Evolutionary conservation across 495 filamentous ascomycete genomes (phyloP), one percentile per base, ranked within the genome.

Genomic region (Pseudevernia furfuracea): DNA sequence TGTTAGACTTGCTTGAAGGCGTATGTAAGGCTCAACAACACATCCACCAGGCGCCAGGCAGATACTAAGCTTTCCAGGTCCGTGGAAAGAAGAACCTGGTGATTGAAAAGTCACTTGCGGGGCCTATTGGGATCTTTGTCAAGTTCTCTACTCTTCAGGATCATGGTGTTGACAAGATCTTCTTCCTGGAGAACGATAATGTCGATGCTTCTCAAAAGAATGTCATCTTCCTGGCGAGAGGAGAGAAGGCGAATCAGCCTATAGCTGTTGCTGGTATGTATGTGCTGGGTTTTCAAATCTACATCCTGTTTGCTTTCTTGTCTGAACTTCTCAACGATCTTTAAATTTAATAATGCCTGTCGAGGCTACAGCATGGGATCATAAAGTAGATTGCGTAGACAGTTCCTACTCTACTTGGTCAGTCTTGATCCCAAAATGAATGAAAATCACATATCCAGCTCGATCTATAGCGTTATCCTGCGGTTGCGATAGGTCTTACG

Each of bases 61-160:
- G 70, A 74, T 73, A 71, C 67, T 65, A 64, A 71, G 65, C 58
- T 57, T 58, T 36, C 48, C 71, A 98, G 94, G 89, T 96, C 66
- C 87, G 91, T 73, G 95, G 95, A 63, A 97, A 97, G 85, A 99
- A 99, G 81, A 96, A 96, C 76, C 82, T 99, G 66, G 88, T 97
- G 61, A 87, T 97, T 71, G 92, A 97, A 73, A 88, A 90, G 75
- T 83, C 87, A 70, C 82, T 99, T 69, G 91, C 92, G 67, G 92
- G 92, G 44, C 89, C 91, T 41, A 82, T 99, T 59, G 90, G 91
- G 58, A 82, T 95, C 62, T 87, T 97, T 71, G 89, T 95, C 77
- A 97, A 96, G 73, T 94, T 96, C 71, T 96, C 95, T 19, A 83
- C 84, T 53, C 82, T 91, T 28, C 87, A 90, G 65, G 93, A 99